Conservation (phyloP, 2,329 filamentous ascomycete genomes). For the Diaporthe sp. region DNA sequence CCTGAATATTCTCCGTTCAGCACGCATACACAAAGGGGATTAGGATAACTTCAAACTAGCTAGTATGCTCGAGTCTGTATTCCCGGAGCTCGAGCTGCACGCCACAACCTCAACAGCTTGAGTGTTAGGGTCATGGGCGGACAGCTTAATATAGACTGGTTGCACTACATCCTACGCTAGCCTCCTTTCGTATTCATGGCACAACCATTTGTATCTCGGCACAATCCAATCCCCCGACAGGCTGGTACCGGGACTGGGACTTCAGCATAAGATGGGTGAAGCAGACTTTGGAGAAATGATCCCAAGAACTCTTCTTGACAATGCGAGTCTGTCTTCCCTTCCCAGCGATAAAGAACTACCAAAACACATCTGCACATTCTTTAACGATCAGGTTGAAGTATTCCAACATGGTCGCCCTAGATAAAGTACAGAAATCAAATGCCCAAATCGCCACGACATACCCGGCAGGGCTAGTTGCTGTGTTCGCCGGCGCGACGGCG, state of each 20-base stretch:
- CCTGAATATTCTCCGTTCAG: not conserved
- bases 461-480: slow-evolving; percentile 54
- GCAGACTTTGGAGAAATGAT: not conserved
- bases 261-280: not conserved
- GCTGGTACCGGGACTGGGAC: not conserved
- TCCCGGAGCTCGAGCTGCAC: not conserved
- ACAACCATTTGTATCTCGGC: slow-evolving; percentile 24
- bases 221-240: not conserved
- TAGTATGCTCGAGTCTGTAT: not conserved
- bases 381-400: not conserved
- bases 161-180: slow-evolving; percentile 1
- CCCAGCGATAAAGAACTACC: not conserved
- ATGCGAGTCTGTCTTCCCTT: no score
- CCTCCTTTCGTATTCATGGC: slow-evolving; percentile 16
- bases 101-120: not conserved
- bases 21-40: not conserved
- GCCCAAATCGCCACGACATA: slow-evolving; percentile 47
- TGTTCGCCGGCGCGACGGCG: slow-evolving; percentile 67
- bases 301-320: not conserved
- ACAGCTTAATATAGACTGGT: not conserved
- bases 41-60: not conserved
- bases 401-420: slow-evolving; percentile 21
- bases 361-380: not conserved
- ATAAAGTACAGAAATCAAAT: slow-evolving; percentile 54
- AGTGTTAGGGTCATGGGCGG: no score